Evolutionary conservation across 2,329 filamentous ascomycete genomes (phyloP).

Genomic region (Talaromyces pinophilus): DNA sequence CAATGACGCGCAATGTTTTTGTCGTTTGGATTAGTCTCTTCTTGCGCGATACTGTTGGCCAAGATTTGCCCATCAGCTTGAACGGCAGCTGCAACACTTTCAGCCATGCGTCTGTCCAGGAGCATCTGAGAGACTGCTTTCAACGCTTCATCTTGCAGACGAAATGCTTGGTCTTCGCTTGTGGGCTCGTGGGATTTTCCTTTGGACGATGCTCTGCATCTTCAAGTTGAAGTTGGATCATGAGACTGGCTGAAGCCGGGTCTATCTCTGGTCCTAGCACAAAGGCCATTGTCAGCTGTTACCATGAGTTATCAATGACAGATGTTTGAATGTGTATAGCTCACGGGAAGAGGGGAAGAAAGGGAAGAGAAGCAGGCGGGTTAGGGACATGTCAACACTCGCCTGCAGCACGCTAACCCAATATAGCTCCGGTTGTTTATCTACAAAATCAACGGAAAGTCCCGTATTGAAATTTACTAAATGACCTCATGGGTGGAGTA

Average conservation of each 20-base stretch:
- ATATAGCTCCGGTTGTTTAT: not conserved
- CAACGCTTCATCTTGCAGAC: conserved; percentile 26
- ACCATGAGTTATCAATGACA: not conserved
- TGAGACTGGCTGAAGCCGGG: conserved; percentile 25
- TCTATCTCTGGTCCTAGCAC: conserved; percentile 20
- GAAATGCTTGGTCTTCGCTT: conserved; percentile 25
- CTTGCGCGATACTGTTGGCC: conserved; percentile 20
- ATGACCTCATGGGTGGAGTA: not conserved
- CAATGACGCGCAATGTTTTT: not conserved
- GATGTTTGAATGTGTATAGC: not conserved
- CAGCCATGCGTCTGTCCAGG: conserved; percentile 28
- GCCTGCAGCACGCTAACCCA: not conserved
- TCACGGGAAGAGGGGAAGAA: too few relatives aligned
- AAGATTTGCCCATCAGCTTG: conserved; percentile 25
- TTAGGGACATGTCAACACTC: not conserved
- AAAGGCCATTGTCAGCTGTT: not conserved
- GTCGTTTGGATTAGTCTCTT: conserved; percentile 20
- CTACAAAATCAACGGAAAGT: not conserved
- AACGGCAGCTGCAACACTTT: conserved; percentile 30
- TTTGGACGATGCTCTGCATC: conserved; percentile 25
- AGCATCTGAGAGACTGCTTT: conserved; percentile 22
- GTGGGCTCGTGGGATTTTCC: conserved; percentile 24
- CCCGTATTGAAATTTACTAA: not conserved
- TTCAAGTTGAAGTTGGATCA: conserved; percentile 27
- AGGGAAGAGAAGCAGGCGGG: not conserved